These are phyloP conservation scores for Epicoccum nigrum DNA, from an alignment of 2,329 filamentous ascomycete species.

Conservation along the genomic window DNA sequence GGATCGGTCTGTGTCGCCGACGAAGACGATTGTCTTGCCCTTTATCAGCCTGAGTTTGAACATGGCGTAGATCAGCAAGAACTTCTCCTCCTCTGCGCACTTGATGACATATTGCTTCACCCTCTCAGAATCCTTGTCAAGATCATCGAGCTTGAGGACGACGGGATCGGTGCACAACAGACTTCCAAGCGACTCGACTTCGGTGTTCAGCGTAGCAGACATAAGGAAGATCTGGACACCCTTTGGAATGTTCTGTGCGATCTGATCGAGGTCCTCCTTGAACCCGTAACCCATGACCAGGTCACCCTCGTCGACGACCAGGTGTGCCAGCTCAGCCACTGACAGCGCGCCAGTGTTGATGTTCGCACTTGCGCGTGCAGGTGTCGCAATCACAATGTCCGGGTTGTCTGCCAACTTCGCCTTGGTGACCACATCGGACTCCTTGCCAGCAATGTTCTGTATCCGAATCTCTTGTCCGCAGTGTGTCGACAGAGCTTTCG, in stretches of 20 bases:
- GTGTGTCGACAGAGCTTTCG: constrained; percentile 78
- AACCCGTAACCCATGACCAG: constrained; percentile 93
- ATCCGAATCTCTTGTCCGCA: constrained; percentile 83
- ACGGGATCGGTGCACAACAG: constrained; percentile 84
- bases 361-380: constrained; percentile 79
- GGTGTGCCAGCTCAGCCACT: constrained; percentile 71
- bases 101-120: constrained; percentile 88
- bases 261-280: constrained; percentile 82
- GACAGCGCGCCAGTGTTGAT: constrained; percentile 74
- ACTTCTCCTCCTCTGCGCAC: constrained; percentile 98
- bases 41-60: constrained; percentile 94
- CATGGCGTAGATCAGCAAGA: constrained; percentile 88
- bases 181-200: constrained; percentile 82
- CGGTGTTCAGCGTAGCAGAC: constrained; percentile 88
- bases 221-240: constrained; percentile 90
- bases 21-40: constrained; percentile 86
- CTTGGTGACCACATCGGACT: constrained; percentile 85
- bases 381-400: constrained; percentile 90
- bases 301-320: constrained; percentile 95
- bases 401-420: constrained; percentile 84
- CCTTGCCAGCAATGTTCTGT: constrained; percentile 87
- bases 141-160: constrained; percentile 80
- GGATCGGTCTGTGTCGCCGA: constrained; percentile 84
- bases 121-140: constrained; percentile 75
- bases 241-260: constrained; percentile 79